phyloP scores from a whole-genome alignment of 2,329 filamentous ascomycete species.

The Phoma herbarum region DNA sequence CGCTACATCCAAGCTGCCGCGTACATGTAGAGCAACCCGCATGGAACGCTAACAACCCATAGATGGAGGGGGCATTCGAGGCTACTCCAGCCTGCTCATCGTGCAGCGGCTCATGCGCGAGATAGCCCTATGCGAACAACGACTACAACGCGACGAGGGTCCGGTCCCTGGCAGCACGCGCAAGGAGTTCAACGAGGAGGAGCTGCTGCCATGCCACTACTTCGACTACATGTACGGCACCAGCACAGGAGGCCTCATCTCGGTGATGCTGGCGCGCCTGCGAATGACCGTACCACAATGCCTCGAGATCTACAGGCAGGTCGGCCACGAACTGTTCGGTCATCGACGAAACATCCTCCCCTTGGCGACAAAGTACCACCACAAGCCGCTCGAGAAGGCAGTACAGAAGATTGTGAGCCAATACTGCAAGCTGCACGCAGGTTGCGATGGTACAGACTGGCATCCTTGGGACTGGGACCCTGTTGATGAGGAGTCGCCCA shows the following conservation, averaged over 20 bases:
- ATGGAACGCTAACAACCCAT: conserved; percentile 28
- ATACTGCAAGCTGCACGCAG: conserved; percentile 55
- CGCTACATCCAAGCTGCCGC: neutral
- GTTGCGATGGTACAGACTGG: conserved; percentile 56
- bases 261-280: conserved; percentile 59
- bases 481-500: conserved; percentile 29
- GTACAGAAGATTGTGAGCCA: conserved; percentile 56
- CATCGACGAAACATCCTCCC: conserved; percentile 55
- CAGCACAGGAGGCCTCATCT: conserved; percentile 61
- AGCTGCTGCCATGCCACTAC: conserved; percentile 61
- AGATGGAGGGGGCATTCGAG: conserved; percentile 62
- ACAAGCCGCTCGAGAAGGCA: conserved; percentile 58
- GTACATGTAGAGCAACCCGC: neutral
- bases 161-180: conserved; percentile 39
- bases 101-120: conserved; percentile 60
- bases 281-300: conserved; percentile 61
- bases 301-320: conserved; percentile 57
- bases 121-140: conserved; percentile 55
- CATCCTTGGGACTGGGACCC: conserved; percentile 53
- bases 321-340: conserved; percentile 60
- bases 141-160: conserved; percentile 55
- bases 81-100: conserved; percentile 61
- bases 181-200: conserved; percentile 50
- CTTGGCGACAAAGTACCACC: conserved; percentile 59
- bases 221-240: conserved; percentile 65